Base-by-base conservation (phyloP, 2,329 filamentous ascomycete genomes). In the Beauveria brongniartii region DNA sequence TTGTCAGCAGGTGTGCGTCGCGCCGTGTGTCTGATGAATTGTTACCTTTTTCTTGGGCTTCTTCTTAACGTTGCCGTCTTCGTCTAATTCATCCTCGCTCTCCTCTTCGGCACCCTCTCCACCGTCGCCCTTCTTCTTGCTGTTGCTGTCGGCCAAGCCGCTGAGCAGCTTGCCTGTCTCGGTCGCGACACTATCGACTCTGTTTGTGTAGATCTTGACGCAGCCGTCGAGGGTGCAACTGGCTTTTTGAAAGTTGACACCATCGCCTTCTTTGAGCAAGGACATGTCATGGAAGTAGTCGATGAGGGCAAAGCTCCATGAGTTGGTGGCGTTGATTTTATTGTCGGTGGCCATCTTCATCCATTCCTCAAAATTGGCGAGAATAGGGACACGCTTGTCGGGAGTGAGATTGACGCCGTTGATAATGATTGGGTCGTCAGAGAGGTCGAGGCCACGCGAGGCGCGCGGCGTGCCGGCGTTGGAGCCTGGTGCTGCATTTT, bases 311-410 rank as follows among this genome's bases (percentile, higher is more conserved):
- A 99, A 97, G 74, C 97, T 97, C 94, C 94, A 99, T 34, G 92
- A 97, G 74, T 99, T 99, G 63, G 89, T 86, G 54, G 94, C 93
- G 72, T 97, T 99, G 80, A 99, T 99, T 76, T 94, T 94, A 78
- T 99, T 99, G 78, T 99, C 94, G 18, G 94, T 97, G 2, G 94
- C 94, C 92, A 99, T 96, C 81, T 97, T 99, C 92, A 99, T 97
- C 94, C 93, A 97, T 73, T 99, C 94, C 74, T 99, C 94, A 69
- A 97, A 99, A 75, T 99, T 99, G 70, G 94, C 94, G 59, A 99
- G 80, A 68, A 99, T 89, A 1, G 94, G 94, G 30, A 96, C 91
- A 63, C 92, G 89, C 81, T 96, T 96, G 88, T 96, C 93, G 59
- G 93, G 94, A 63, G 94, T 97, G 59, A 96, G 89, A 43, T 89